phyloP scores from a whole-genome alignment of 2,329 filamentous ascomycete genomes.

The Colletotrichum sp. region DNA sequence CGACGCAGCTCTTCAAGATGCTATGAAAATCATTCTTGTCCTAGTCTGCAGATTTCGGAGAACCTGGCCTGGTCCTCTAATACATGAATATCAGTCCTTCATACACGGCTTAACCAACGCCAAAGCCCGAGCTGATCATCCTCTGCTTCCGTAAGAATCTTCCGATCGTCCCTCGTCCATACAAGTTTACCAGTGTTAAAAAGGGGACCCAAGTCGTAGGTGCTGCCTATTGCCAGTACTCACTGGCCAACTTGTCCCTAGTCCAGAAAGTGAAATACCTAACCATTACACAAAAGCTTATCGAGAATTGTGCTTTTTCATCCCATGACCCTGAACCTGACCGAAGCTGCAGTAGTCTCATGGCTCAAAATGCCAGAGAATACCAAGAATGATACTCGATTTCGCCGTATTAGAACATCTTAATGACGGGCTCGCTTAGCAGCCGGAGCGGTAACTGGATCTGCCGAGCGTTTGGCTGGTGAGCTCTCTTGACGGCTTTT shows the following conservation, averaged over 20 bases:
- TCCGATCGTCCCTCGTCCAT: not conserved
- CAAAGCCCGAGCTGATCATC: not conserved
- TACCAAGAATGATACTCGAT: conserved; percentile 9
- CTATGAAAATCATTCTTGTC: not conserved
- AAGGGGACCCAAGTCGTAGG: not conserved
- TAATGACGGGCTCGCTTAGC: conserved; percentile 42
- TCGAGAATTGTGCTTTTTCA: conserved; percentile 13
- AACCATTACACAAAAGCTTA: conserved; percentile 19
- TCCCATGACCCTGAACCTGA: not conserved
- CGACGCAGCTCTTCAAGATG: not conserved
- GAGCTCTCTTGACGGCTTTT: conserved; percentile 50
- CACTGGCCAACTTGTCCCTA: not conserved
- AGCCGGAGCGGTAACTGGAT: conserved; percentile 29
- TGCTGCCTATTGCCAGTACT: not conserved
- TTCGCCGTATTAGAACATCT: not conserved
- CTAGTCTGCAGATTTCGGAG: conserved; percentile 2
- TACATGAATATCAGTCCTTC: not conserved
- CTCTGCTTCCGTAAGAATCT: not conserved
- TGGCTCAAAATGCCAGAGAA: not conserved
- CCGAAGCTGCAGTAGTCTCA: not conserved
- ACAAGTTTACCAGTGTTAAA: not conserved
- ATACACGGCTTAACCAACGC: conserved; percentile 6
- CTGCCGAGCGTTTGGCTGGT: not conserved
- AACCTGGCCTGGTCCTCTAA: not conserved
- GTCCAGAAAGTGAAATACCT: conserved; percentile 10